Percentiles rank a stretch among this genome's conserved stretches.
phyloP scores from a whole-genome alignment of 176 grass and related monocot genomes.

The Carex kokanica region DNA sequence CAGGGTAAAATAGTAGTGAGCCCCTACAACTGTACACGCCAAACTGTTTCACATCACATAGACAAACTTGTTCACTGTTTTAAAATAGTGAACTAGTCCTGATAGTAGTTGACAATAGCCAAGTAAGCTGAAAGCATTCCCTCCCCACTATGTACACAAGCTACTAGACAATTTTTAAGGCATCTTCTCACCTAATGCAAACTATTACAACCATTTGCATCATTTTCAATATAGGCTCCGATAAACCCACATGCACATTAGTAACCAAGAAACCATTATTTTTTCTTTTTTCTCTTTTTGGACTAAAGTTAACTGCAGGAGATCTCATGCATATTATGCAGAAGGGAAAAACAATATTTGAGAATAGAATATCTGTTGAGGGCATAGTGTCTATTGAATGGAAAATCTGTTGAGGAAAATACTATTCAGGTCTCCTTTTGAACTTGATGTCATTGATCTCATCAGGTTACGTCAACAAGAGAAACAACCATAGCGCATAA shows the following conservation, averaged over 20 bases:
- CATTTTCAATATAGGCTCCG: not conserved
- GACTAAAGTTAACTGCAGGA: not conserved
- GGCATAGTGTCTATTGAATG: not conserved
- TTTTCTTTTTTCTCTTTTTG: not conserved
- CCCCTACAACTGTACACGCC: too few species aligned
- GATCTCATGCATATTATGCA: not conserved
- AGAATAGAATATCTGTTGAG: not conserved
- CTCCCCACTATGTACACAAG: too few species aligned
- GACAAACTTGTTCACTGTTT: too few species aligned
- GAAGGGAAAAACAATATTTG: not conserved
- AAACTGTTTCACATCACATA: too few species aligned
- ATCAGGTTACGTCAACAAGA: too few species aligned
- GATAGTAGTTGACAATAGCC: too few species aligned
- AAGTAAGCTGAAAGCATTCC: too few species aligned
- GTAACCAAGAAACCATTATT: not conserved
- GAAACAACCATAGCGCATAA: too few species aligned
- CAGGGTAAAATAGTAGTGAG: too few species aligned
- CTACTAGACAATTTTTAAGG: not conserved
- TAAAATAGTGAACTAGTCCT: too few species aligned
- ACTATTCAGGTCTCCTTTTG: too few species aligned
- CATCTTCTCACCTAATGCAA: not conserved
- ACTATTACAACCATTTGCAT: not conserved
- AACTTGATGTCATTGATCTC: too few species aligned
- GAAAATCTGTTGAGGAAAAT: not conserved
- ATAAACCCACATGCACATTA: not conserved